A percentile compares a stretch with the other conserved stretches of the same genome.
These are phyloP conservation scores for Colletotrichum kahawae DNA, from an alignment of 2,329 filamentous ascomycete genomes.

Conservation along the genomic window DNA sequence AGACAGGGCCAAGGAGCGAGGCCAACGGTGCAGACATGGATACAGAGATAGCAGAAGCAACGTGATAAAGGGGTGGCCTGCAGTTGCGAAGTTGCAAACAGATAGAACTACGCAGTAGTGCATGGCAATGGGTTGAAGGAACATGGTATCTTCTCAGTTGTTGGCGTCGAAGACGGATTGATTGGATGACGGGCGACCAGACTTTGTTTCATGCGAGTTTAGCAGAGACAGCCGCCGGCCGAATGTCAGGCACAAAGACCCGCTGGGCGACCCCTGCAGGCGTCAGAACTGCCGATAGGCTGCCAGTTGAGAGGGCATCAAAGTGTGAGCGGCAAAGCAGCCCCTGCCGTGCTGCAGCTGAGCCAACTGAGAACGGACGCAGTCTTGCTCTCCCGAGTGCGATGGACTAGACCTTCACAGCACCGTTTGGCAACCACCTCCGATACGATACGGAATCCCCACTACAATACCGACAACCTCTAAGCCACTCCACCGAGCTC, in stretches of 20 bases:
- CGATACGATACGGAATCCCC: neutral
- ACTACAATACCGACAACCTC: neutral
- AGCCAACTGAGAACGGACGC: neutral
- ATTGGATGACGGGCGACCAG: conserved; percentile 14
- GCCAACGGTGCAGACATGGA: neutral
- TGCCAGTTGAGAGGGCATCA: neutral
- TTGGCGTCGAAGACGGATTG: neutral
- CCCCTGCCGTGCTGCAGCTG: neutral
- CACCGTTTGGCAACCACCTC: neutral
- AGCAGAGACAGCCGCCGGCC: conserved; percentile 19
- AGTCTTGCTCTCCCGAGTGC: neutral
- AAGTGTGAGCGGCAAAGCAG: conserved; percentile 17
- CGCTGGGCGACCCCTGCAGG: conserved; percentile 11
- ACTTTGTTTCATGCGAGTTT: conserved; percentile 19
- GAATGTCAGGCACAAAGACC: conserved; percentile 7
- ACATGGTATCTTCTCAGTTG: conserved; percentile 16
- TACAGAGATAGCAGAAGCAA: neutral
- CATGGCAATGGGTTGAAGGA: neutral
- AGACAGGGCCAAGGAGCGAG: neutral
- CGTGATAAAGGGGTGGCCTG: neutral
- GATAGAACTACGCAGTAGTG: neutral
- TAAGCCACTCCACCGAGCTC: neutral
- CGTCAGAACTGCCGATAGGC: conserved; percentile 14
- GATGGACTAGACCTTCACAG: neutral
- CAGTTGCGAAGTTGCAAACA: neutral